Percentiles rank a stretch among this genome's conserved stretches.
Evolutionary conservation across 2,329 filamentous ascomycete genomes (phyloP).

Genomic region (Xylaria arbuscula): DNA sequence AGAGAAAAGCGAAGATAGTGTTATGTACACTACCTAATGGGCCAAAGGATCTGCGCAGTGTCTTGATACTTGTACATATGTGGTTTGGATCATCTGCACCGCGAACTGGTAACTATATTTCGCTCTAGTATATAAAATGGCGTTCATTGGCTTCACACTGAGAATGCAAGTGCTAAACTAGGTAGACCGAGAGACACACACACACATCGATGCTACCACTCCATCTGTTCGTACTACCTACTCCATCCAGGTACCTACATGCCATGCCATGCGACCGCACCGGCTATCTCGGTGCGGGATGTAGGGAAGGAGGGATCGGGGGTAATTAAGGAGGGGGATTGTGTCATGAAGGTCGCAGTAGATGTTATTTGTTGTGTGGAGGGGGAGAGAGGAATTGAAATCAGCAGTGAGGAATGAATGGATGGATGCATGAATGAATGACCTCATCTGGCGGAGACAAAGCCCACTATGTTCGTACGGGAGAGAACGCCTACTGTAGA

Average conservation of each 20-base stretch:
- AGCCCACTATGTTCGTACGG: background rate
- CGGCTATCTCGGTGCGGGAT: background rate
- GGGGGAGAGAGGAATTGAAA: background rate
- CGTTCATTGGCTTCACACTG: background rate
- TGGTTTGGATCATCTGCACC: background rate
- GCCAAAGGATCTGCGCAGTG: background rate
- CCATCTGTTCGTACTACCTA: background rate
- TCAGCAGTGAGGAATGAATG: background rate
- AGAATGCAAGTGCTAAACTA: background rate
- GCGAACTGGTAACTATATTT: background rate
- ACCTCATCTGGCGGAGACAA: background rate
- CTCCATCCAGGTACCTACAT: background rate
- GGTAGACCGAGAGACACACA: background rate
- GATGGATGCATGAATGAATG: background rate
- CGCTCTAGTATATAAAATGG: background rate
- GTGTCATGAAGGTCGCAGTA: background rate
- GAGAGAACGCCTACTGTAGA: background rate
- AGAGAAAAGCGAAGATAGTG: background rate
- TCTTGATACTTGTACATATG: conserved; percentile 3
- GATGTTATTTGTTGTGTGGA: background rate
- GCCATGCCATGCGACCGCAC: background rate
- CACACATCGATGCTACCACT: conserved; percentile 2
- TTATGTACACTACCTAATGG: background rate
- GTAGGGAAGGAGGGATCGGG: background rate
- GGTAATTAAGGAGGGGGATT: background rate